A percentile compares a stretch with the other conserved stretches of the same genome.
Evolutionary conservation across 306 rosid species (phyloP).

Genomic region (Cotoneaster glaucophyllus): DNA sequence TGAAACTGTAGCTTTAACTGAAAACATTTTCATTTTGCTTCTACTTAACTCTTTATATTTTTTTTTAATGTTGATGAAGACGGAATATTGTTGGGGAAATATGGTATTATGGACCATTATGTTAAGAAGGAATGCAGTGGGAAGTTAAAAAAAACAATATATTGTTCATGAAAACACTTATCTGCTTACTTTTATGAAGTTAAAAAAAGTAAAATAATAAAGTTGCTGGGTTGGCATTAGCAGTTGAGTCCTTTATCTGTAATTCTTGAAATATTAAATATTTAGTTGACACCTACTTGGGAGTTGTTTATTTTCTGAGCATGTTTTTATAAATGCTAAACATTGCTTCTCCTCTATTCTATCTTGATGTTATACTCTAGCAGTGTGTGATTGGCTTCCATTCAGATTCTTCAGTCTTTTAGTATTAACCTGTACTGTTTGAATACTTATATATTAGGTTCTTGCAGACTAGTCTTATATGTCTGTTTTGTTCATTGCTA

Average conservation of each 20-base stretch:
- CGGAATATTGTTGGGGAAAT: neutral
- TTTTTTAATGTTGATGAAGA: neutral
- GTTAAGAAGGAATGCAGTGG: neutral
- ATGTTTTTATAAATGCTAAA: neutral
- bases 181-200: neutral
- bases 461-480: constrained; percentile 13
- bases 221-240: neutral
- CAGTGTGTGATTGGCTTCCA: neutral
- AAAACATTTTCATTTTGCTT: neutral
- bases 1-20: neutral
- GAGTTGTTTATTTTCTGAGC: neutral
- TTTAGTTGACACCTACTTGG: neutral
- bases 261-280: neutral
- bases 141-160: neutral
- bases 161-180: neutral
- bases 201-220: neutral
- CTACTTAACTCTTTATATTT: neutral
- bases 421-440: neutral
- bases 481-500: constrained; percentile 27
- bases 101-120: neutral
- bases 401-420: neutral
- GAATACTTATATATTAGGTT: neutral
- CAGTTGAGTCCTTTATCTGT: neutral
- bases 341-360: neutral
- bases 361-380: neutral